Evolutionary conservation across 371 early-diverging fungal genomes (phyloP), one percentile per base, ranked within the genome.

Genomic region (Mortierella sp.): DNA sequence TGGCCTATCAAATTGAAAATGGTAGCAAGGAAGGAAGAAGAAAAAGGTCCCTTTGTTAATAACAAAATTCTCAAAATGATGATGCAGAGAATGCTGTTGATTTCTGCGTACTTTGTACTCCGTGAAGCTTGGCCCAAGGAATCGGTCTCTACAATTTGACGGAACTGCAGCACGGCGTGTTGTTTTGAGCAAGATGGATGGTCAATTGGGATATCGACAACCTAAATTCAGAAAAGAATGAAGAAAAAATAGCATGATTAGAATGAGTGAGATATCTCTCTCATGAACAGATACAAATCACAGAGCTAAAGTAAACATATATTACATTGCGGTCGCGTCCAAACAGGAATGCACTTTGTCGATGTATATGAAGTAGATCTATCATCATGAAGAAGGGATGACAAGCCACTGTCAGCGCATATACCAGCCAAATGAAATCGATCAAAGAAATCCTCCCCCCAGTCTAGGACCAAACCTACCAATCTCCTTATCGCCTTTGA

Each of bases 141-240:
- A 62, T 86, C 84, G 1, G 74, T 81, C 52, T 88, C 87, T 13
- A 81, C 78, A 3, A 94, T 85, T 41, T 87, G 89, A 57, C 97
- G 89, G 81, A 86, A 96, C 82, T 96, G 98, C 32, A 98, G 71
- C 0, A 94, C 98, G 3, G 97, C 97, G 75, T 98, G 98, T 83
- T 98, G 92, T 62, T 90, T 91, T 3, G 94, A 94, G 70, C 94
- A 94, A 0, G 95, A 95, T 11, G 95, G 96, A 70, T 96, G 96
- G 76, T 96, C 96, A 0, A 94, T 86, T 9, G 97, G 95, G 48
- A 98, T 92, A 85, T 98, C 98, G 0, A 92, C 96, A 8, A 97
- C 93, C 94, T 94, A 81, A 36, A 48, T 6, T 1, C 15, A 48
- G 16, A 1, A 6, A 48, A 19, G 48, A 48, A 6, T 1, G 6